Conservation (phyloP, 2,329 filamentous ascomycete genomes). For the Geoglossum cookeanum region DNA sequence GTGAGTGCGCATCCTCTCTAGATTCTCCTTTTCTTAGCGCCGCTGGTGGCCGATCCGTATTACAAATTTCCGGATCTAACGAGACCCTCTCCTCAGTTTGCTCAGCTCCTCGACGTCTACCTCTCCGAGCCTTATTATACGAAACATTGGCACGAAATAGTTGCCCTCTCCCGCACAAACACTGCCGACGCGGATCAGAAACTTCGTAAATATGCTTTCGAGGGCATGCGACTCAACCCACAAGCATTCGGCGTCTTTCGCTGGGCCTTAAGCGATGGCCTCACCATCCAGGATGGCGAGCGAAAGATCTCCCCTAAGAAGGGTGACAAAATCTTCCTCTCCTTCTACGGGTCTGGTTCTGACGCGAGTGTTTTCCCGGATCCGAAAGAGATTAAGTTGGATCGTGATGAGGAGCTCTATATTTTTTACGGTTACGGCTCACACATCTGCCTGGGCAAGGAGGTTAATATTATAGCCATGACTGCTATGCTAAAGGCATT, state of each 20-base stretch:
- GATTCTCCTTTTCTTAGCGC: background rate
- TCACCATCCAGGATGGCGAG: background rate
- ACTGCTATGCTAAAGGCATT: slow-evolving; percentile 49
- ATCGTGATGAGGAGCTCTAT: slow-evolving; percentile 43
- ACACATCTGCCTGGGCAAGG: slow-evolving; percentile 41
- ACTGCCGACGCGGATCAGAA: slow-evolving; percentile 39
- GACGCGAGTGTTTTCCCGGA: slow-evolving; percentile 41
- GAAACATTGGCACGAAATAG: slow-evolving; percentile 38
- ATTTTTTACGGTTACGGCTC: slow-evolving; percentile 44
- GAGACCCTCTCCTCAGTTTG: slow-evolving; percentile 30
- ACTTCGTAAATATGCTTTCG: slow-evolving; percentile 38
- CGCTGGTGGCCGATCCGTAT: background rate
- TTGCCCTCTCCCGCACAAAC: slow-evolving; percentile 37
- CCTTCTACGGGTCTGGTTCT: background rate
- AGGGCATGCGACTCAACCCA: background rate
- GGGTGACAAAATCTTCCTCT: background rate
- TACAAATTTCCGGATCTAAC: background rate
- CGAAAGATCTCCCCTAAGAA: background rate
- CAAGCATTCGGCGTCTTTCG: background rate
- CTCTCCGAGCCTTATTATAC: slow-evolving; percentile 34
- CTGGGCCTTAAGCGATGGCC: background rate
- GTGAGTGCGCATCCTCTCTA: slow-evolving; percentile 23
- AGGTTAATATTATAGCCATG: slow-evolving; percentile 41
- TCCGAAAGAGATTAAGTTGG: slow-evolving; percentile 40
- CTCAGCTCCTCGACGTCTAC: slow-evolving; percentile 56